These are phyloP conservation scores for Neckera pumila DNA, from an alignment of 225 moss, liverwort and hornwort species.

Conservation along the genomic window DNA sequence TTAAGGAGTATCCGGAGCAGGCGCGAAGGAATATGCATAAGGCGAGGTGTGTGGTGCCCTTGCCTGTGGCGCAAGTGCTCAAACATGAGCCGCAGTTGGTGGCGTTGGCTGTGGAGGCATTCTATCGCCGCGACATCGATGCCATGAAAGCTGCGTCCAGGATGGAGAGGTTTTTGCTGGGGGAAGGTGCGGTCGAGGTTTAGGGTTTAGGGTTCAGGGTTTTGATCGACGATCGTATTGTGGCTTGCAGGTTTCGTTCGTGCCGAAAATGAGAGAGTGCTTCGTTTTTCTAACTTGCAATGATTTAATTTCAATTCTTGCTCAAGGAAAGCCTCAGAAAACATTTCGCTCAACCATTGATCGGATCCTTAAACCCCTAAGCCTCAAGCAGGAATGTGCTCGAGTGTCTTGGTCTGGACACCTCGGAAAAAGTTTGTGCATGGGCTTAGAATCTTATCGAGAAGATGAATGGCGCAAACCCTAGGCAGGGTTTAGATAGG, in stretches of 20 bases:
- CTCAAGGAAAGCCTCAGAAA: background rate
- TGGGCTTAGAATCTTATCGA: background rate
- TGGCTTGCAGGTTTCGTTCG: background rate
- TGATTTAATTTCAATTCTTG: background rate
- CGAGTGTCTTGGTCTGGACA: background rate
- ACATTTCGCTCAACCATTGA: background rate
- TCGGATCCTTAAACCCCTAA: background rate
- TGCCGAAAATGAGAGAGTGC: background rate
- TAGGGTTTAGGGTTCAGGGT: background rate
- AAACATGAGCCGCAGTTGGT: slow-evolving; percentile 83
- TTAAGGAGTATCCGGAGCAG: slow-evolving; percentile 48
- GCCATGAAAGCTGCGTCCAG: slow-evolving; percentile 63
- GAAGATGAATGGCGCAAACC: background rate
- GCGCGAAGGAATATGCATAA: slow-evolving; percentile 56
- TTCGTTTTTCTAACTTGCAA: background rate
- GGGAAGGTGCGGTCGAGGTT: slow-evolving; percentile 10
- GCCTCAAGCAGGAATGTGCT: background rate
- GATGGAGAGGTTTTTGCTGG: slow-evolving; percentile 55
- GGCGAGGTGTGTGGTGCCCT: slow-evolving; percentile 67
- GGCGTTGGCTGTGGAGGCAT: slow-evolving; percentile 72
- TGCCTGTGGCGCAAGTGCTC: slow-evolving; percentile 66
- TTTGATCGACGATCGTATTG: background rate
- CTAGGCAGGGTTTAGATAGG: background rate
- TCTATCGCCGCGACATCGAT: slow-evolving; percentile 76
- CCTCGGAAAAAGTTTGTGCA: background rate